Conservation (phyloP, 768 basidiomycete species). For the Erythrobasidium yunnanense region DNA sequence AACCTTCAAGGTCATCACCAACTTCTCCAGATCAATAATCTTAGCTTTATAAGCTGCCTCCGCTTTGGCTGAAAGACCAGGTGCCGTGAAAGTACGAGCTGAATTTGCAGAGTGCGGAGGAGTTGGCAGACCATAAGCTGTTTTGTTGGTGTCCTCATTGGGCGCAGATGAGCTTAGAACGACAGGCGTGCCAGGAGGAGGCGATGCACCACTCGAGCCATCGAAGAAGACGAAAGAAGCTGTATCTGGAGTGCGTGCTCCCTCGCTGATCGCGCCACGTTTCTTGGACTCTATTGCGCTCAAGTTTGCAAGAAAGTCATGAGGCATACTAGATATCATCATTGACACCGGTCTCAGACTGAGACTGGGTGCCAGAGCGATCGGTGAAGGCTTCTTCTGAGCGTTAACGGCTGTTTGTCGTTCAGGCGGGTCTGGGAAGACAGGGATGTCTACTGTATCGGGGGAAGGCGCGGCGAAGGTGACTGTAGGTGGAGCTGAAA, state of each 20-base stretch:
- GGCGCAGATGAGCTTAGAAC: not conserved
- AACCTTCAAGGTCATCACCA: not conserved
- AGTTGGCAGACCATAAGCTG: conserved; percentile 11
- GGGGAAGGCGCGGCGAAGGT: conserved; percentile 13
- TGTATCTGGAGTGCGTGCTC: conserved; percentile 13
- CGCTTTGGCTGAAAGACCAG: not conserved
- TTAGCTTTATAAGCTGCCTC: not conserved
- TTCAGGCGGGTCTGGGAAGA: not conserved
- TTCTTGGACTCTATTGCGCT: not conserved
- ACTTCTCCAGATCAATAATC: conserved; percentile 10
- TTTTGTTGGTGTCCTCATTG: not conserved
- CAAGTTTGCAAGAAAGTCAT: conserved; percentile 6
- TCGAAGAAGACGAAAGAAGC: conserved; percentile 25
- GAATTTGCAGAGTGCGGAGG: conserved; percentile 23
- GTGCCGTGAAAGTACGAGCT: conserved; percentile 6
- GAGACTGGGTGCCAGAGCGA: conserved; percentile 13
- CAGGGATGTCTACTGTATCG: not conserved
- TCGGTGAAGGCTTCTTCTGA: not conserved
- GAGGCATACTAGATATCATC: conserved; percentile 22
- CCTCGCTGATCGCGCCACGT: not conserved
- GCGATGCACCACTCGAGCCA: not conserved
- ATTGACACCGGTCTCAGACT: conserved; percentile 24
- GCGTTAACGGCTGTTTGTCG: not conserved
- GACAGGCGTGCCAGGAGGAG: not conserved
- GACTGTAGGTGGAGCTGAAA: conserved; percentile 4